Evolutionary conservation across 2,329 filamentous ascomycete genomes (phyloP), one percentile per base, ranked within the genome.

Genomic region (Fusarium sp.): DNA sequence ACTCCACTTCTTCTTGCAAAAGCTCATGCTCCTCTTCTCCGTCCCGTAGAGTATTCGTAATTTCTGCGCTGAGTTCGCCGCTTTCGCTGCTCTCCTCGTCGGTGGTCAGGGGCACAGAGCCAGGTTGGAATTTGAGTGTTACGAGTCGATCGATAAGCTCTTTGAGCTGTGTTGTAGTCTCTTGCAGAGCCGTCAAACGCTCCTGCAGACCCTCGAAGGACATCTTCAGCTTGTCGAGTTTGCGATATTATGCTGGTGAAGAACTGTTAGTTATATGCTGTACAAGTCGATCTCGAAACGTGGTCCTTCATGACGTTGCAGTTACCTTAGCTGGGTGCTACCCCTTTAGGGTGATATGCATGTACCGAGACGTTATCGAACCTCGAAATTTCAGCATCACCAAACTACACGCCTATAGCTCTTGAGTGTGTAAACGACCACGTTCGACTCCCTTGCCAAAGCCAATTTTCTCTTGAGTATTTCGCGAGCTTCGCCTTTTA

Each of bases 21-120:
- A 96, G 83, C 81, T 97, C 95, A 73, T 96, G 89, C 67, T 97
- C 94, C 72, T 97, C 94, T 77, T 97, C 92, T 56, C 93, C 90
- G 65, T 93, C 91, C 76, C 94, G 92, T 69, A 98, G 83, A 24
- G 89, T 89, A 78, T 94, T 91, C 75, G 92, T 91, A 72, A 98
- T 97, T 81, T 98, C 95, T 28, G 90, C 87, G 73, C 90, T 90
- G 39, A 98, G 88, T 83, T 98, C 95, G 26, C 91, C 82, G 63
- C 92, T 90, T 41, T 87, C 85, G 70, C 87, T 87, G 67, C 84
- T 84, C 56, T 88, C 88, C 26, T 86, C 85, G 58, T 84, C 83
- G 14, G 82, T 81, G 63, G 82, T 83, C 10, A 89, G 83, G 26
- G 89, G 87, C 50, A 89, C 84, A 4, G 88, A 88, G 22, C 89